Conservation (phyloP, 495 filamentous ascomycete species). For the Emericellopsis terricola region DNA sequence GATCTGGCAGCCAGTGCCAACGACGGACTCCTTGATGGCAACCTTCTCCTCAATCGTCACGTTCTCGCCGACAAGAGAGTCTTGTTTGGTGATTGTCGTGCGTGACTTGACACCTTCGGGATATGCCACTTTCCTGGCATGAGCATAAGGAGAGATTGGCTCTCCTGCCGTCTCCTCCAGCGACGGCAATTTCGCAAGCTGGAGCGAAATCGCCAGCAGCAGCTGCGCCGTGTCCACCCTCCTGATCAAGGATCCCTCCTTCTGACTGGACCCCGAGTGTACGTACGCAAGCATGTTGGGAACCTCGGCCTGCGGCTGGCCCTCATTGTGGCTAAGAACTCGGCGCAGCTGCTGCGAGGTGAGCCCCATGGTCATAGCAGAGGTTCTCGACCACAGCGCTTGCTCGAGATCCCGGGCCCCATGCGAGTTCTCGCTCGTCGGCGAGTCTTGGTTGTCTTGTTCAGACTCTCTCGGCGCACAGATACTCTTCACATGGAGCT, state of each 20-base stretch:
- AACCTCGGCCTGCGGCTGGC: constrained; percentile 15
- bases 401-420: not conserved
- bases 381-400: not conserved
- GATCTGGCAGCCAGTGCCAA: constrained; percentile 75
- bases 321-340: not conserved
- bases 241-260: constrained; percentile 42
- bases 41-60: constrained; percentile 67
- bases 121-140: constrained; percentile 61
- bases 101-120: constrained; percentile 56
- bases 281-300: constrained; percentile 69
- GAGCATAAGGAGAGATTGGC: constrained; percentile 49
- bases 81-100: constrained; percentile 55
- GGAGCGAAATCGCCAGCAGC: constrained; percentile 64
- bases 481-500: constrained; percentile 53
- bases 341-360: not conserved
- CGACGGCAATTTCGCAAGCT: constrained; percentile 57
- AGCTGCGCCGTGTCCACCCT: constrained; percentile 75
- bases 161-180: constrained; percentile 42
- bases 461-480: constrained; percentile 23
- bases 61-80: constrained; percentile 69
- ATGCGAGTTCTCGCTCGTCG: constrained; percentile 4
- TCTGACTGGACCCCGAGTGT: constrained; percentile 24
- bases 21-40: constrained; percentile 75
- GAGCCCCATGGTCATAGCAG: not conserved
- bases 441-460: constrained; percentile 12